Conservation (phyloP, 2,329 filamentous ascomycete genomes). For the Clarireedia monteithiana region DNA sequence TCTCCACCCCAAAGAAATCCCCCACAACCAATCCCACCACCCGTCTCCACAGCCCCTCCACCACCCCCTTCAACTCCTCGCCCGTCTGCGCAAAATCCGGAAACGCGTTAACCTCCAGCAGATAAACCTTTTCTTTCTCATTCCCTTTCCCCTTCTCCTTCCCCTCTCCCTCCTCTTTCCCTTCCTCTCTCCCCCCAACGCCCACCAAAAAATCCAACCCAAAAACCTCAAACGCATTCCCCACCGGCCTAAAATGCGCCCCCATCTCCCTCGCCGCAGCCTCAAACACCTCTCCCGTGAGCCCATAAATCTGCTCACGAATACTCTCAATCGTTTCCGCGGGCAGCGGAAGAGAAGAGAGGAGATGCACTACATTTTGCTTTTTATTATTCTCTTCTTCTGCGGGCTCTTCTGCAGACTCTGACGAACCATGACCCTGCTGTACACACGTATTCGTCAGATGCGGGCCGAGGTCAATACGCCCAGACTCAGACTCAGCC, state of each 20-base stretch:
- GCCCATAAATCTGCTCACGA: conserved; percentile 63
- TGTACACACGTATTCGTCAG: conserved; percentile 96
- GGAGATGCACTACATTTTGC: conserved; percentile 57
- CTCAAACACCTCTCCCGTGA: conserved; percentile 75
- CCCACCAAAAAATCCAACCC: conserved; percentile 88
- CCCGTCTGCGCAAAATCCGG: conserved; percentile 95
- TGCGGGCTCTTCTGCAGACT: conserved; percentile 41
- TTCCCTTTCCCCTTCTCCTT: conserved; percentile 23
- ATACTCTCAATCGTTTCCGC: conserved; percentile 43
- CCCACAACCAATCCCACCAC: conserved; percentile 60
- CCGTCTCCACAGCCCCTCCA: conserved; percentile 69
- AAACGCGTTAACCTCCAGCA: conserved; percentile 92
- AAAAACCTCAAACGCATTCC: conserved; percentile 86
- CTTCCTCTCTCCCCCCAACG: conserved; percentile 33
- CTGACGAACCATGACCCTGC: conserved; percentile 26
- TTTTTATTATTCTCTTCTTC: conserved; percentile 35
- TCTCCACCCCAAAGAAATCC: conserved; percentile 53
- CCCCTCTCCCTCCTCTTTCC: conserved; percentile 31
- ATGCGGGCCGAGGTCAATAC: conserved; percentile 59
- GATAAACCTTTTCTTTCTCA: conserved; percentile 56
- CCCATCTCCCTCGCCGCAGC: conserved; percentile 77
- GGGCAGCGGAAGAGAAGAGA: conserved; percentile 55
- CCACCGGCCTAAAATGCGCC: conserved; percentile 84
- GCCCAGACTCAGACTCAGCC: conserved; percentile 16
- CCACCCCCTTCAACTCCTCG: conserved; percentile 59